Conservation (phyloP, 345 rosid species). For the Citrus hindsii region DNA sequence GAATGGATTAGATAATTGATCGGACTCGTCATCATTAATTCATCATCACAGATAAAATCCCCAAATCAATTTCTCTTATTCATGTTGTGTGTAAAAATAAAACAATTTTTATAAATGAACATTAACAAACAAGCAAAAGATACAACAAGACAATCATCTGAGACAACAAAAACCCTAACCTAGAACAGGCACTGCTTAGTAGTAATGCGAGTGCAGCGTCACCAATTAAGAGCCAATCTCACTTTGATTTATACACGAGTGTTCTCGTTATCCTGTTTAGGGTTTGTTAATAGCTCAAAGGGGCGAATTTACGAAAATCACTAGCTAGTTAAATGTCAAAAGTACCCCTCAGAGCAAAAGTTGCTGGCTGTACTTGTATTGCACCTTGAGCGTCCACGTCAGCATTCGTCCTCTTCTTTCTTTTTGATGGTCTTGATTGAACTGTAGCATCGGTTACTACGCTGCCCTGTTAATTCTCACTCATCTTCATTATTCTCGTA, state of each 20-base stretch:
- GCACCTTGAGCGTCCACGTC: neutral
- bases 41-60: constrained; percentile 29
- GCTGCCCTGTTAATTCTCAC: neutral
- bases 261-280: neutral
- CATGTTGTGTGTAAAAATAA: neutral
- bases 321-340: neutral
- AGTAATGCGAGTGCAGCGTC: neutral
- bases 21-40: constrained; percentile 53
- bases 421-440: neutral
- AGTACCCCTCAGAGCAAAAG: neutral
- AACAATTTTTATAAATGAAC: too few species aligned
- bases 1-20: constrained; percentile 32
- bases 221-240: neutral
- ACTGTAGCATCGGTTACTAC: constrained; percentile 5
- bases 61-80: neutral
- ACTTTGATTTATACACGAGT: neutral
- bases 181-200: neutral
- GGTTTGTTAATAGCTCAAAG: neutral
- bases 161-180: neutral
- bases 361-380: neutral
- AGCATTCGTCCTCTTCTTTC: neutral
- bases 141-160: neutral
- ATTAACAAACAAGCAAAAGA: neutral
- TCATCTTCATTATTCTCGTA: neutral
- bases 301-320: neutral